These are phyloP conservation scores for Kwoniella sp. DNA, from an alignment of 768 basidiomycete species.

Conservation along the genomic window DNA sequence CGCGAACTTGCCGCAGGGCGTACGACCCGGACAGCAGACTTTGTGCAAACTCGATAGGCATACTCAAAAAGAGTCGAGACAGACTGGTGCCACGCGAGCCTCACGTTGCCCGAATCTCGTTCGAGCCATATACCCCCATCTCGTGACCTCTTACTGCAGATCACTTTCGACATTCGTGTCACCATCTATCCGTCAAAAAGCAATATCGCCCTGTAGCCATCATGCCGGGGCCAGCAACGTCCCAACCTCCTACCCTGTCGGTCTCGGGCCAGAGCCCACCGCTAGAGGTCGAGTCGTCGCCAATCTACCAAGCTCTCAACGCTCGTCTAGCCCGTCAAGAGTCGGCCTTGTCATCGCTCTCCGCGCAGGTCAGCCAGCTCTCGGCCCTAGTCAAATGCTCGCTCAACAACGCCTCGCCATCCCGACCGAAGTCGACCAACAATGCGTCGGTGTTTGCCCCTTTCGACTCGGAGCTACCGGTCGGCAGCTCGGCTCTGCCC, in stretches of 20 bases:
- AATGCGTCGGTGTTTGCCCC: constrained; percentile 5
- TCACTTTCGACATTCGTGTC: too few relatives aligned
- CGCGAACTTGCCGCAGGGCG: too few relatives aligned
- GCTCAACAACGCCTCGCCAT: neutral
- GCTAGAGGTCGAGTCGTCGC: constrained; percentile 29
- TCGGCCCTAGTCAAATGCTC: constrained; percentile 19
- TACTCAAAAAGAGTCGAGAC: too few relatives aligned
- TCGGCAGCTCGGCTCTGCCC: neutral
- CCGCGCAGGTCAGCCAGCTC: constrained; percentile 34
- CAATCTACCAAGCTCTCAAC: constrained; percentile 34
- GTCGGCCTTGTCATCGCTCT: constrained; percentile 22
- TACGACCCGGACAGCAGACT: too few relatives aligned
- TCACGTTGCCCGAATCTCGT: too few relatives aligned
- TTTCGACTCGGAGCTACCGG: constrained; percentile 3
- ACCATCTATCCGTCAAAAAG: too few relatives aligned
- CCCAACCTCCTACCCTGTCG: constrained; percentile 1
- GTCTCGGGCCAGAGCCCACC: too few relatives aligned
- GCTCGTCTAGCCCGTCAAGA: constrained; percentile 32
- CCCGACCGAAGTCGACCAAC: constrained; percentile 2
- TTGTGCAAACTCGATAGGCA: too few relatives aligned
- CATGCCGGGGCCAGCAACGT: constrained; percentile 7
- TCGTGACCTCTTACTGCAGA: too few relatives aligned
- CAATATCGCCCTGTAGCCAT: neutral
- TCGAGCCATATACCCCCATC: too few relatives aligned
- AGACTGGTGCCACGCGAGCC: too few relatives aligned